Evolutionary conservation across 495 filamentous ascomycete genomes (phyloP).

Genomic region (Hypoxylon subgilvum): DNA sequence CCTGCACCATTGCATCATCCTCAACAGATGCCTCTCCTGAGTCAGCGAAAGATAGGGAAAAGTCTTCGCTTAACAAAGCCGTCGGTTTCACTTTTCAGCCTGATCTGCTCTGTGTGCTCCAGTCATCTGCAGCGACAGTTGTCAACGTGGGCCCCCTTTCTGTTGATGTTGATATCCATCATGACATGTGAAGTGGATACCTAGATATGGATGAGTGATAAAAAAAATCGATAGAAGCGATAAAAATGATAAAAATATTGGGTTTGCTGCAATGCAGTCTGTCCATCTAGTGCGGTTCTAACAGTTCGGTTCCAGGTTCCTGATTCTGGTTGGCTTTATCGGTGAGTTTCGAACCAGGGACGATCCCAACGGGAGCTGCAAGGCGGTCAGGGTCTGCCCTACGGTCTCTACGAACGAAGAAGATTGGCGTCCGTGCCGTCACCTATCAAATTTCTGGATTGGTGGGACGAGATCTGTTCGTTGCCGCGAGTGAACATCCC

Average conservation of each 20-base stretch:
- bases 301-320: slow-evolving; percentile 6
- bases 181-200: slow-evolving; percentile 39
- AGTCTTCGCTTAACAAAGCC: slow-evolving; percentile 8
- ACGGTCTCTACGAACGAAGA: not conserved
- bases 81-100: slow-evolving; percentile 30
- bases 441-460: slow-evolving; percentile 21
- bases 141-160: slow-evolving; percentile 17
- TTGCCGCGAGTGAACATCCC: not conserved
- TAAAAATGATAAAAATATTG: slow-evolving; percentile 19
- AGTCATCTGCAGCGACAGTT: slow-evolving; percentile 38
- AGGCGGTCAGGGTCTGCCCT: slow-evolving; percentile 19
- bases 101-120: slow-evolving; percentile 29
- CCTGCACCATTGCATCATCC: slow-evolving; percentile 35
- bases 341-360: slow-evolving; percentile 11
- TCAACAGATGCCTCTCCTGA: slow-evolving; percentile 20
- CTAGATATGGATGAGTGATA: slow-evolving; percentile 9
- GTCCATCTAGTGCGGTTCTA: slow-evolving; percentile 1
- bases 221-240: slow-evolving; percentile 12
- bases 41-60: slow-evolving; percentile 16
- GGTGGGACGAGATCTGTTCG: slow-evolving; percentile 1
- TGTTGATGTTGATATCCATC: slow-evolving; percentile 13
- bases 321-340: slow-evolving; percentile 17
- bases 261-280: slow-evolving; percentile 10
- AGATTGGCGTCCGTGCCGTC: slow-evolving; percentile 29
- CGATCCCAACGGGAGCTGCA: slow-evolving; percentile 13